phyloP scores from a whole-genome alignment of 345 rosid genomes.

The Viola odorata region DNA sequence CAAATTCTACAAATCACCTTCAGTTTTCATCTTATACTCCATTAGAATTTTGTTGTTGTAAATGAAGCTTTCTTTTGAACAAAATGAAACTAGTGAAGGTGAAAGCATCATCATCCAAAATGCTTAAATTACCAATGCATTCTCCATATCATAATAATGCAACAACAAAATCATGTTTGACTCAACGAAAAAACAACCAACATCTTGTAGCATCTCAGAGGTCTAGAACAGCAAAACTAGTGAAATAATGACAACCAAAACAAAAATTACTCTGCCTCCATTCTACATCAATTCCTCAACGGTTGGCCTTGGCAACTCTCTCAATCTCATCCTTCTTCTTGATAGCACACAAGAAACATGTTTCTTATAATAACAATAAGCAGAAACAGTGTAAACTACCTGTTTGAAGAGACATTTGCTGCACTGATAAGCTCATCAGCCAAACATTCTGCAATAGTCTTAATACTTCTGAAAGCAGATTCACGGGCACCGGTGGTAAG shows the following conservation, averaged over 20 bases:
- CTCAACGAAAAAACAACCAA: background rate
- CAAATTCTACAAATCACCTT: no score
- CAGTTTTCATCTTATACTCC: no score
- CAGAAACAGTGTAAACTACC: constrained; percentile 28
- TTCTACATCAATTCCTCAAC: constrained; percentile 32
- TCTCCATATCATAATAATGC: no score
- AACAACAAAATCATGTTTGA: background rate
- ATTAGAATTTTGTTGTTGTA: no score
- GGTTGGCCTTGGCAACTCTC: constrained; percentile 98
- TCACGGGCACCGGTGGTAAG: constrained; percentile 95
- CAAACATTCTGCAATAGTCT: constrained; percentile 90
- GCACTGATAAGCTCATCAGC: constrained; percentile 98
- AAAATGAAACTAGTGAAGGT: no score
- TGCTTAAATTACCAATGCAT: background rate
- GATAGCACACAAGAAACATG: constrained; percentile 19
- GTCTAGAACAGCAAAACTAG: background rate
- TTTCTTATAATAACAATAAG: background rate
- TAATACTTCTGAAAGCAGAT: constrained; percentile 85
- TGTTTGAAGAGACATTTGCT: constrained; percentile 95
- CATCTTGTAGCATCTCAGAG: background rate
- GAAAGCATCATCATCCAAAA: no score
- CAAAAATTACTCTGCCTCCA: constrained; percentile 6
- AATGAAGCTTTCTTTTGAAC: no score
- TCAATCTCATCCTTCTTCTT: constrained; percentile 98
- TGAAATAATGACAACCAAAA: background rate